A percentile compares a stretch with the other conserved stretches of the same genome.
Conservation (phyloP, 2,329 filamentous ascomycete genomes). For the Apiospora kogelbergensis region DNA sequence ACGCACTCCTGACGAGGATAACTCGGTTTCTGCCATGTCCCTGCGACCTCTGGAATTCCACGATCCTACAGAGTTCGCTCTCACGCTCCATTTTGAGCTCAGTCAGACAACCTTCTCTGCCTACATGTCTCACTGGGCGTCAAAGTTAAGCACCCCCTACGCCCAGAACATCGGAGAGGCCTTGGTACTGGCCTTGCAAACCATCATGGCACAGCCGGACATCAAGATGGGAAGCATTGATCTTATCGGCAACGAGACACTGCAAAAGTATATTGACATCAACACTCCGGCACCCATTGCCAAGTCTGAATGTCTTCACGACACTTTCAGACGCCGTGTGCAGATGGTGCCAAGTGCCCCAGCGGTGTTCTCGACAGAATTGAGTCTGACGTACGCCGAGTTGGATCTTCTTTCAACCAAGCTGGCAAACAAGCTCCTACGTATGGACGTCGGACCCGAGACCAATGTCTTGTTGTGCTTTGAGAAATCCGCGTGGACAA, state of each 20-base stretch:
- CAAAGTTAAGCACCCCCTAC: conserved; percentile 1
- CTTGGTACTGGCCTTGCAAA: conserved; percentile 3
- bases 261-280: conserved; percentile 5
- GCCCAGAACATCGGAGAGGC: conserved; percentile 11
- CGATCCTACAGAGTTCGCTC: conserved; percentile 14
- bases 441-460: not conserved
- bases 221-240: conserved; percentile 10
- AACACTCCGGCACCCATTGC: conserved; percentile 12
- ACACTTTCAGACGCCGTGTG: conserved; percentile 11
- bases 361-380: not conserved
- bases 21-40: not conserved
- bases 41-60: conserved; percentile 3
- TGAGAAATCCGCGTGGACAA: conserved; percentile 33
- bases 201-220: conserved; percentile 8
- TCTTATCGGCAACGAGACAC: conserved; percentile 6
- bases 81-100: conserved; percentile 13
- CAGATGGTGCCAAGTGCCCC: not conserved
- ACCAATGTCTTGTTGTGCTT: conserved; percentile 31
- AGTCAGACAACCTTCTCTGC: conserved; percentile 2
- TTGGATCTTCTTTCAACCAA: not conserved
- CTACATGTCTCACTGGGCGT: conserved; percentile 13
- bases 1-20: not conserved
- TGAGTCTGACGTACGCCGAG: not conserved
- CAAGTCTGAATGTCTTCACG: conserved; percentile 12
- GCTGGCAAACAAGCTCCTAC: not conserved